Conservation (phyloP, 2,329 filamentous ascomycete species). For the Acephala macrosclerotiorum region DNA sequence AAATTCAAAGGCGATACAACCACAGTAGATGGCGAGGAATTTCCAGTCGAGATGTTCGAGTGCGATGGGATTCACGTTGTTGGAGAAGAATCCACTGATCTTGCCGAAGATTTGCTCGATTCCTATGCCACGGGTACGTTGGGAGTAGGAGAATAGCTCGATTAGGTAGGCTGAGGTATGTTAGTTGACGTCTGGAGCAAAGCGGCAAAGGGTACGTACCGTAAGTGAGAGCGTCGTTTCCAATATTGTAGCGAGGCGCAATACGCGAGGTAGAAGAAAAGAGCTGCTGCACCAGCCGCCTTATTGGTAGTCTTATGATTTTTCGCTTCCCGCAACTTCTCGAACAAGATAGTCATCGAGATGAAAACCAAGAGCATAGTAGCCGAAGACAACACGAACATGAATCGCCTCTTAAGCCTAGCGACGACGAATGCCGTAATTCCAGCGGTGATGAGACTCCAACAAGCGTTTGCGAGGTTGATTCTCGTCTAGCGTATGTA, state of each 20-base stretch:
- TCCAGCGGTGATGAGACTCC: conserved; percentile 52
- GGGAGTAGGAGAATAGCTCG: conserved; percentile 64
- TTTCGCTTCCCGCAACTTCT: conserved; percentile 47
- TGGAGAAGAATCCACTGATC: conserved; percentile 56
- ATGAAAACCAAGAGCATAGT: conserved; percentile 61
- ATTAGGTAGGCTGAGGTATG: conserved; percentile 57
- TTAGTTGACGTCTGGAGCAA: conserved; percentile 41
- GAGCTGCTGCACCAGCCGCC: conserved; percentile 41
- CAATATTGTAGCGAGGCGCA: conserved; percentile 67
- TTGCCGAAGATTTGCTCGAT: conserved; percentile 47
- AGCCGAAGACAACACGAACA: conserved; percentile 62
- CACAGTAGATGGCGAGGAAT: conserved; percentile 53
- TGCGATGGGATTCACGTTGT: conserved; percentile 55
- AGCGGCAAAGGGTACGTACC: conserved; percentile 50
- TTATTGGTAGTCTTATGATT: conserved; percentile 38
- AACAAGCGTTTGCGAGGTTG: conserved; percentile 54
- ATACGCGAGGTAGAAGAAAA: conserved; percentile 68
- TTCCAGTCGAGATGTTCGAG: conserved; percentile 51
- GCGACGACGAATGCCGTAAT: conserved; percentile 51
- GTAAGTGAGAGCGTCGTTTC: conserved; percentile 70
- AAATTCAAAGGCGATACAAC: conserved; percentile 52
- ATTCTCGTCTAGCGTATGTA: conserved; percentile 51
- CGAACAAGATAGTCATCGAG: conserved; percentile 59
- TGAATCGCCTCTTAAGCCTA: conserved; percentile 53
- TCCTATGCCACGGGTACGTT: conserved; percentile 36